phyloP scores from a whole-genome alignment of 306 rosid species.

The Fragaria vesca region DNA sequence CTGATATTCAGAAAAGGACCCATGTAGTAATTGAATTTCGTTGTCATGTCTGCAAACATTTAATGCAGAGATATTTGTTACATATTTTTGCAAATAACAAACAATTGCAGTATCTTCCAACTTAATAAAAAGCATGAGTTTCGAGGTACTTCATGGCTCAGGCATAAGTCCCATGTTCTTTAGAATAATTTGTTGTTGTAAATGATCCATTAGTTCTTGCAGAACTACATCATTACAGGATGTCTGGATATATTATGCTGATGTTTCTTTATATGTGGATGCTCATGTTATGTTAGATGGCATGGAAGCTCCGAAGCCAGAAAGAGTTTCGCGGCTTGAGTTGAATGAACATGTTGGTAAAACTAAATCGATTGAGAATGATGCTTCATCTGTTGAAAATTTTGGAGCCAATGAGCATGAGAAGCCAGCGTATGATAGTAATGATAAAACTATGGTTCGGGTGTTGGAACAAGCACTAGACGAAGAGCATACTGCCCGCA shows the following conservation, averaged over 20 bases:
- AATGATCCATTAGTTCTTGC: neutral
- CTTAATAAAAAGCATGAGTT: neutral
- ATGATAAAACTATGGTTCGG: conserved; percentile 31
- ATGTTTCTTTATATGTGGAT: conserved; percentile 16
- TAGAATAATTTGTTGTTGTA: neutral
- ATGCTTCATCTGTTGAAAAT: conserved; percentile 21
- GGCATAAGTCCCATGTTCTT: neutral
- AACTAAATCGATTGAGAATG: conserved; percentile 14
- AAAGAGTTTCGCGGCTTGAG: conserved; percentile 15
- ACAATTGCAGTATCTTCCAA: neutral
- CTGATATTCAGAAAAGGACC: neutral
- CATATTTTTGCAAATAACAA: neutral
- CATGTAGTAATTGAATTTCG: neutral
- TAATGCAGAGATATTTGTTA: neutral
- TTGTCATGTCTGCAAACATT: neutral
- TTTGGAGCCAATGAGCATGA: conserved; percentile 15
- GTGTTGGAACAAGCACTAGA: conserved; percentile 44
- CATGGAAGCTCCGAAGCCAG: conserved; percentile 17
- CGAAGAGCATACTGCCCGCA: conserved; percentile 39
- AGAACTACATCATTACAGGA: neutral
- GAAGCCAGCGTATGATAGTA: conserved; percentile 22
- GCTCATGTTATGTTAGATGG: conserved; percentile 31
- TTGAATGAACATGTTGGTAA: conserved; percentile 22
- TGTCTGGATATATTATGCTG: conserved; percentile 1
- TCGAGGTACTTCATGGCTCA: neutral